Evolutionary conservation across 2,329 filamentous ascomycete genomes (phyloP).

Genomic region (Pyricularia sp.): DNA sequence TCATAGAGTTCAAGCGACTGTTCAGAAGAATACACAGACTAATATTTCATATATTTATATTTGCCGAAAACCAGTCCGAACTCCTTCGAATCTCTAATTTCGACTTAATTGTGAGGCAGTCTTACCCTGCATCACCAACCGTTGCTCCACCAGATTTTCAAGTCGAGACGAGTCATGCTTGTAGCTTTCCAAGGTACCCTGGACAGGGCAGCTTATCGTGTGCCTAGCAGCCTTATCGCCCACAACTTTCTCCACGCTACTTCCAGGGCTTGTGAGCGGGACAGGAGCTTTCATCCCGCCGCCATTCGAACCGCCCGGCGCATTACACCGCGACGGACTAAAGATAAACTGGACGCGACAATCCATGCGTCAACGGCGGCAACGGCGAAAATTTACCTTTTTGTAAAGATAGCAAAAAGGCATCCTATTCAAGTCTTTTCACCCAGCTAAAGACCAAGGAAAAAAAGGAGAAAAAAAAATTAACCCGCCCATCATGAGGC

Average conservation of each 20-base stretch:
- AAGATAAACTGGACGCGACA: not conserved
- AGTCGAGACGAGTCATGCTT: not conserved
- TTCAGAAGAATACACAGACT: not conserved
- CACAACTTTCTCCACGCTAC: not conserved
- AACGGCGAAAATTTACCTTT: not conserved
- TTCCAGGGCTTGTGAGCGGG: not conserved
- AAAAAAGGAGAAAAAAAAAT: too few relatives aligned
- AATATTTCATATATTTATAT: not conserved
- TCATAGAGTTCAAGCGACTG: not conserved
- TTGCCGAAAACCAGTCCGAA: not conserved
- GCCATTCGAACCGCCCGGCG: not conserved
- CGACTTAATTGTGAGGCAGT: not conserved
- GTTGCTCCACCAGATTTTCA: not conserved
- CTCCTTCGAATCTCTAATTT: not conserved
- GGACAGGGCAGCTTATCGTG: not conserved
- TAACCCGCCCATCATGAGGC: slow-evolving; percentile 2
- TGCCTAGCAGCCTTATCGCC: not conserved
- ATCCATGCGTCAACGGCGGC: not conserved
- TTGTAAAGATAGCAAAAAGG: not conserved
- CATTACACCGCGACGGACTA: not conserved
- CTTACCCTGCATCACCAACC: not conserved
- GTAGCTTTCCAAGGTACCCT: not conserved
- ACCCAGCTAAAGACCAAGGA: not conserved
- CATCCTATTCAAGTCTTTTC: not conserved
- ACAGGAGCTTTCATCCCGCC: not conserved